Conservation (phyloP, 2,329 filamentous ascomycete species). For the Arthrobotrys iridis region DNA sequence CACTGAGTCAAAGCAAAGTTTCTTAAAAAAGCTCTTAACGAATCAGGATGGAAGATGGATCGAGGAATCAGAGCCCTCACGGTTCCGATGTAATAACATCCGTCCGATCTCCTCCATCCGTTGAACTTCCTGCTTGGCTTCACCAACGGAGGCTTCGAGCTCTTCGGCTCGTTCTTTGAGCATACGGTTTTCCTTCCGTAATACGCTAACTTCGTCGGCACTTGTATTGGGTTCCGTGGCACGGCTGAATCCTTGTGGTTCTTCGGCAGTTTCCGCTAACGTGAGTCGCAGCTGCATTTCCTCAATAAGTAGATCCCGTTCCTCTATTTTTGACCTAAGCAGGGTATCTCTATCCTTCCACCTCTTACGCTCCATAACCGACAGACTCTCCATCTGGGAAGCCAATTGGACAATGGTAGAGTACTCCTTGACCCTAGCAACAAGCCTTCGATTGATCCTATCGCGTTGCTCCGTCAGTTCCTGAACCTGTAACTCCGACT, state of each 20-base stretch:
- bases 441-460: conserved; percentile 32
- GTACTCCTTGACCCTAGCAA: conserved; percentile 43
- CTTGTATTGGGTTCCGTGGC: conserved; percentile 12
- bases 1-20: neutral
- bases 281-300: conserved; percentile 43
- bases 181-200: conserved; percentile 40
- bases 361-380: conserved; percentile 24
- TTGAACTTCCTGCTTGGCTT: conserved; percentile 41
- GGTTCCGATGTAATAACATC: conserved; percentile 38
- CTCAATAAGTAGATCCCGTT: conserved; percentile 34
- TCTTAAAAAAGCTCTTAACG: too few relatives aligned
- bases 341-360: conserved; percentile 45
- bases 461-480: conserved; percentile 48
- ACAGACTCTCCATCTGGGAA: conserved; percentile 47
- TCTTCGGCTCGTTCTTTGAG: conserved; percentile 32
- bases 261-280: conserved; percentile 14
- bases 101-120: conserved; percentile 48
- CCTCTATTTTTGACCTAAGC: conserved; percentile 24
- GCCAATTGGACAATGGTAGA: conserved; percentile 44
- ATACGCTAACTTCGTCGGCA: conserved; percentile 12
- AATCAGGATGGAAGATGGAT: conserved; percentile 16
- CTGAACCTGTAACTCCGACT: conserved; percentile 44
- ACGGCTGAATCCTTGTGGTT: neutral
- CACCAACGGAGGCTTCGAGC: conserved; percentile 23
- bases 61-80: conserved; percentile 24